Evolutionary conservation across 2,329 filamentous ascomycete species (phyloP), one percentile per base, ranked within the genome.

Genomic region (Beauveria pseudobassiana): DNA sequence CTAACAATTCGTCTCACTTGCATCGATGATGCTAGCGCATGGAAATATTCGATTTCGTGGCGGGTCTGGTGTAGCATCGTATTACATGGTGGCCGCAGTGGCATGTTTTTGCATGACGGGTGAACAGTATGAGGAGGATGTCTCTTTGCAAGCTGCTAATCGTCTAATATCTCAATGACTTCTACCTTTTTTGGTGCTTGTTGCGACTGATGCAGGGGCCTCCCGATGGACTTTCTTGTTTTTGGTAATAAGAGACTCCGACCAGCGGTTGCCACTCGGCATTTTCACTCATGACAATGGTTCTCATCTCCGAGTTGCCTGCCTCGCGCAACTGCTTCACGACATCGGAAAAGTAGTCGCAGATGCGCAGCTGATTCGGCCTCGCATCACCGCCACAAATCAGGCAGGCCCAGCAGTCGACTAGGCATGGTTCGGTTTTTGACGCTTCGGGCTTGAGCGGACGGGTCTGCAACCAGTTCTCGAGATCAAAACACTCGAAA

Each of bases 331-430:
- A 76, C 52, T 80, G 72, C 1, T 73, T 68, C 16, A 85, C 80
- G 0, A 97, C 85, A 0, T 82, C 74, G 14, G 80, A 70, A 50
- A 97, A 77, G 70, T 92, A 97, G 1, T 83, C 83, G 69, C 98
- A 93, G 6, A 93, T 77, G 2, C 85, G 73, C 1, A 98, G 80
- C 63, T 78, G 83, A 26, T 80, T 77, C 0, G 93, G 95, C 16
- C 93, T 83, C 12, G 89, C 91, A 72, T 97, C 93, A 38, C 76
- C 77, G 28, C 80, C 79, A 72, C 93, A 98, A 34, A 96, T 85
- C 0, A 95, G 95, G 68, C 95, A 99, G 65, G 83, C 88, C 92
- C 93, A 97, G 58, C 84, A 83, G 68, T 95, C 90, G 0, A 83
- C 78, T 60, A 82, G 75, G 1, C 79, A 80, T 9, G 83, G 84